Conservation (phyloP, 2,329 filamentous ascomycete species). For the Botrytis cinerea region DNA sequence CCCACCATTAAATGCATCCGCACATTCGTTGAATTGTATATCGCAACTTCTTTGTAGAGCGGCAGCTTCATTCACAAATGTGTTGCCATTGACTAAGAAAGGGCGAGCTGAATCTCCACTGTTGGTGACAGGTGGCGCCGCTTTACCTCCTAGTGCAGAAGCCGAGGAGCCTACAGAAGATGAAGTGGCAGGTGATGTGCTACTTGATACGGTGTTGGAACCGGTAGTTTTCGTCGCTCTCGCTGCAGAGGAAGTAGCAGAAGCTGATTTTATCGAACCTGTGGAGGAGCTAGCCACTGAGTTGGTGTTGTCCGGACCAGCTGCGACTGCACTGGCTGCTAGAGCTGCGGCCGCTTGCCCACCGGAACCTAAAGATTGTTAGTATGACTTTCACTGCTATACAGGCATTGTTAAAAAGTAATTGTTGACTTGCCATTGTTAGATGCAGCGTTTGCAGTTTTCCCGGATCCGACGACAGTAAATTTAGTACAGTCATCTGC, state of each 20-base stretch:
- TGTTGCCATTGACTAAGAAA: slow-evolving; percentile 57
- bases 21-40: slow-evolving; percentile 63
- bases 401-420: too few species aligned
- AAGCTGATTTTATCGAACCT: slow-evolving; percentile 18
- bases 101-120: slow-evolving; percentile 53
- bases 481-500: slow-evolving; percentile 52
- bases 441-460: slow-evolving; percentile 27
- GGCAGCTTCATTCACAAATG: slow-evolving; percentile 56
- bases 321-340: slow-evolving; percentile 28
- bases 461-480: slow-evolving; percentile 41
- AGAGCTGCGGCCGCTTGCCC: slow-evolving; percentile 27
- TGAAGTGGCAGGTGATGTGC: background rate
- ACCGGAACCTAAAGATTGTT: slow-evolving; percentile 14
- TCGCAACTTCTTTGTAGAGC: slow-evolving; percentile 62
- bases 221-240: background rate
- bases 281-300: slow-evolving; percentile 20
- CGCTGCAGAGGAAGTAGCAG: background rate
- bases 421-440: slow-evolving; percentile 25
- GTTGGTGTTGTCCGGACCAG: slow-evolving; percentile 20
- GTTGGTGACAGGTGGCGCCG: slow-evolving; percentile 52
- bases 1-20: slow-evolving; percentile 57
- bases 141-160: slow-evolving; percentile 48
- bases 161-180: background rate
- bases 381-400: background rate
- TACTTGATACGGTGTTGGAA: background rate